Conservation (phyloP, 2,329 filamentous ascomycete species). For the Diatrype stigma region DNA sequence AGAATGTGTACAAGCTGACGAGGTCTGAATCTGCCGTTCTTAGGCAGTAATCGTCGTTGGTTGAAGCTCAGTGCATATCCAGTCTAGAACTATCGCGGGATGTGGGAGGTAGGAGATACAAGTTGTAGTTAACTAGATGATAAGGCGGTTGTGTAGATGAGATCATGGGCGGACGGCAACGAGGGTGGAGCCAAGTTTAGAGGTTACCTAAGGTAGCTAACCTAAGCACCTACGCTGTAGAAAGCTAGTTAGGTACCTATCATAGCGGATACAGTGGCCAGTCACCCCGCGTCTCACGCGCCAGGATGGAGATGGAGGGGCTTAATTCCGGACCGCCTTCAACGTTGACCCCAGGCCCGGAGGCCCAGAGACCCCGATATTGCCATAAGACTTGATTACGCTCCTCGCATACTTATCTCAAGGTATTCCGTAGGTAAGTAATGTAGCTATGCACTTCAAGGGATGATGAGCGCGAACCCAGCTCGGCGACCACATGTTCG, state of each 20-base stretch:
- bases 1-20: too few relatives aligned
- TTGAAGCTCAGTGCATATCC: neutral
- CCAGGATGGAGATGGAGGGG: neutral
- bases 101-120: neutral
- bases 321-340: neutral
- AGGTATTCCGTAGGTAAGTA: too few relatives aligned
- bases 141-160: neutral
- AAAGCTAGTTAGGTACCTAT: neutral
- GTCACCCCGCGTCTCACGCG: neutral
- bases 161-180: neutral
- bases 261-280: too few relatives aligned
- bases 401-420: neutral
- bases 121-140: neutral
- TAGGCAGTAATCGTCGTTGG: neutral
- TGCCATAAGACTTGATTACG: neutral
- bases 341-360: neutral
- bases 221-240: too few relatives aligned
- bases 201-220: too few relatives aligned
- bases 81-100: too few relatives aligned
- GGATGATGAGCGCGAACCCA: neutral
- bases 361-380: neutral
- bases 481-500: conserved; percentile 4
- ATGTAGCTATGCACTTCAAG: too few relatives aligned
- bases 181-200: neutral
- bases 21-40: too few relatives aligned